Percentiles rank a stretch among this genome's conserved stretches.
Evolutionary conservation across 441 rosid species (phyloP).

Genomic region (Hura crepitans): DNA sequence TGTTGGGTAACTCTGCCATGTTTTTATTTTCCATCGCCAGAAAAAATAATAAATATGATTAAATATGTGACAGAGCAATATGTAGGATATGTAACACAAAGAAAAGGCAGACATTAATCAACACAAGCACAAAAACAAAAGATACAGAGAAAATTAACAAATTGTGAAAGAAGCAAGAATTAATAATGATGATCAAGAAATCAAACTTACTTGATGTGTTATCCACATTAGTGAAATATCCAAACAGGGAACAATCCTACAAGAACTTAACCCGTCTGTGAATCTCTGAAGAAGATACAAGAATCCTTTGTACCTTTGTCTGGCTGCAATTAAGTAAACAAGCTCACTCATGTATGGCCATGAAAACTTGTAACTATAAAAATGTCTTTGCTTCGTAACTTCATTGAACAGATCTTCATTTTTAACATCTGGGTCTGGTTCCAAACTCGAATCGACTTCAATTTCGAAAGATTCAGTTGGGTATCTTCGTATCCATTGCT

Average conservation of each 20-base stretch:
- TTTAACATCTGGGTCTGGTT: slow-evolving; percentile 11
- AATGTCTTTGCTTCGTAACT: slow-evolving; percentile 43
- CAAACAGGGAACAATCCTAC: slow-evolving; percentile 50
- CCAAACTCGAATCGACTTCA: slow-evolving; percentile 39
- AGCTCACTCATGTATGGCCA: slow-evolving; percentile 62
- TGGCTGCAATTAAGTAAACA: slow-evolving; percentile 62
- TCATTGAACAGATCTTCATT: slow-evolving; percentile 40
- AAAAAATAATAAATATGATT: not conserved
- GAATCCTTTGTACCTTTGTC: slow-evolving; percentile 71
- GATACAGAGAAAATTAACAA: not conserved
- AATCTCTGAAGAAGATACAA: slow-evolving; percentile 48
- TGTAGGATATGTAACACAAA: not conserved
- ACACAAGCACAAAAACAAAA: not conserved
- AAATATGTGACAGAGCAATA: too few species aligned
- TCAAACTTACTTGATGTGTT: slow-evolving; percentile 61
- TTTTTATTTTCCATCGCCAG: slow-evolving; percentile 21
- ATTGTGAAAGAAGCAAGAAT: not conserved
- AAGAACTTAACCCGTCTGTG: slow-evolving; percentile 34
- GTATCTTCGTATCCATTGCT: slow-evolving; percentile 49
- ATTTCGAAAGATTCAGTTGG: slow-evolving; percentile 72
- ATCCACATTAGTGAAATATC: slow-evolving; percentile 77
- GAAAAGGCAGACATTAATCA: not conserved
- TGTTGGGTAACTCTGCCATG: slow-evolving; percentile 73
- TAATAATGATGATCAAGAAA: slow-evolving; percentile 2
- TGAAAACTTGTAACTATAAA: slow-evolving; percentile 46